A percentile compares a stretch with the other conserved stretches of the same genome.
Conservation (phyloP, 345 rosid genomes). For the Eucalyptus regnans region DNA sequence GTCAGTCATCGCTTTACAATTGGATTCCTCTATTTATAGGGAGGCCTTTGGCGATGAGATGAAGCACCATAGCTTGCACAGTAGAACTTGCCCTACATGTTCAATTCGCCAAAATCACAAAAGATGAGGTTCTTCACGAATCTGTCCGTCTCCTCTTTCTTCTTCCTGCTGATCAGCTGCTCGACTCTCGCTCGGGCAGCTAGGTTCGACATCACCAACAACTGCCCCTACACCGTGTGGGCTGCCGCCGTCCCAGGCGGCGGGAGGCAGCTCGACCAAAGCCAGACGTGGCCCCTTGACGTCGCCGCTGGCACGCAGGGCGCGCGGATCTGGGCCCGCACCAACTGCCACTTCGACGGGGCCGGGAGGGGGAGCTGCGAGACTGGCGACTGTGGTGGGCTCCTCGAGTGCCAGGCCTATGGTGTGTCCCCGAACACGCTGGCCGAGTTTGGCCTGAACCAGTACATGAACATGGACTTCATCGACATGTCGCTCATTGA, state of each 20-base stretch:
- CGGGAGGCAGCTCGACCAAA: slow-evolving; percentile 1
- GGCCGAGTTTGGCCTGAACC: slow-evolving; percentile 16
- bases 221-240: slow-evolving; percentile 13
- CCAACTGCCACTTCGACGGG: slow-evolving; percentile 9
- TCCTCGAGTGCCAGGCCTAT: slow-evolving; percentile 2
- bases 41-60: neutral
- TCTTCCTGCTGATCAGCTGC: neutral
- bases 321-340: slow-evolving; percentile 13
- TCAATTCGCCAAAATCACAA: neutral
- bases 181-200: neutral
- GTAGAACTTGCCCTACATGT: neutral
- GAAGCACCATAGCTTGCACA: neutral
- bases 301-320: neutral
- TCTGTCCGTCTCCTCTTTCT: neutral
- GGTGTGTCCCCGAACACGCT: slow-evolving; percentile 8
- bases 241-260: slow-evolving; percentile 14
- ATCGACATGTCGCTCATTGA: slow-evolving; percentile 16
- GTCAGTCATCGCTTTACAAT: neutral
- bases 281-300: slow-evolving; percentile 8
- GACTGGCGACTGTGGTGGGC: slow-evolving; percentile 9
- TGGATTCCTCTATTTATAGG: neutral
- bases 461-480: slow-evolving; percentile 8
- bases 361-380: slow-evolving; percentile 8
- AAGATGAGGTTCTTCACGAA: neutral
- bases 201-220: slow-evolving; percentile 2